Percentiles rank a stretch among this genome's conserved stretches.
phyloP scores from a whole-genome alignment of 179 eudicot genomes.

The Pouteria campechiana region DNA sequence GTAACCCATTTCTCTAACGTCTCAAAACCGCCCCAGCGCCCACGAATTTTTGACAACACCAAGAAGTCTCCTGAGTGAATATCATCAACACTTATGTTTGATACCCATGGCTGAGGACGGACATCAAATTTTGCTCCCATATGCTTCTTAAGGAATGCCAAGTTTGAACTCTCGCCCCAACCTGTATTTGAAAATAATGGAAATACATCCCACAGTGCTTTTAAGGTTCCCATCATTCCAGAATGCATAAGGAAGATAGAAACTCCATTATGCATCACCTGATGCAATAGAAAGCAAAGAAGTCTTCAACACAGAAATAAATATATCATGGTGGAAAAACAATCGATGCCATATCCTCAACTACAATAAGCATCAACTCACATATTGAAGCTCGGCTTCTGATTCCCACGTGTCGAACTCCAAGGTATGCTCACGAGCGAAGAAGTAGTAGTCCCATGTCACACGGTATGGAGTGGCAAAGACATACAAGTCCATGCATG shows the following conservation, averaged over 20 bases:
- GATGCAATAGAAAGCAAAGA: constrained; percentile 8
- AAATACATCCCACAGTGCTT: constrained; percentile 86
- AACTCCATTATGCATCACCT: constrained; percentile 77
- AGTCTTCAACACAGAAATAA: background rate
- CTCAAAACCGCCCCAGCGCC: constrained; percentile 99
- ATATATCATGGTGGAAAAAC: background rate
- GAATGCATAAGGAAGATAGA: constrained; percentile 96
- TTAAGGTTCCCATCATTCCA: constrained; percentile 88
- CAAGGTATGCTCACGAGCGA: constrained; percentile 73
- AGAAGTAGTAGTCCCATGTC: constrained; percentile 89
- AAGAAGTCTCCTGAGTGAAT: constrained; percentile 94
- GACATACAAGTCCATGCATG: constrained; percentile 93
- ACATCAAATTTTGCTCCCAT: constrained; percentile 79
- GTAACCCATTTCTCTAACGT: constrained; percentile 95
- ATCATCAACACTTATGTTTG: constrained; percentile 65
- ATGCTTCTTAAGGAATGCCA: constrained; percentile 71
- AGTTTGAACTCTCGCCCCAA: constrained; percentile 87
- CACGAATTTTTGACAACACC: constrained; percentile 90
- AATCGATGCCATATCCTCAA: background rate
- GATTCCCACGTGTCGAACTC: constrained; percentile 84
- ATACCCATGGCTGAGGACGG: constrained; percentile 91
- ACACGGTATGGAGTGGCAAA: constrained; percentile 98
- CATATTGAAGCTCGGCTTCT: constrained; percentile 84
- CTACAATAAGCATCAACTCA: constrained; percentile 26
- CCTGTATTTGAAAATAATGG: constrained; percentile 80